A percentile compares a stretch with the other conserved stretches of the same genome.
phyloP scores from a whole-genome alignment of 2,329 filamentous ascomycete genomes.

The Xylaria sp. region DNA sequence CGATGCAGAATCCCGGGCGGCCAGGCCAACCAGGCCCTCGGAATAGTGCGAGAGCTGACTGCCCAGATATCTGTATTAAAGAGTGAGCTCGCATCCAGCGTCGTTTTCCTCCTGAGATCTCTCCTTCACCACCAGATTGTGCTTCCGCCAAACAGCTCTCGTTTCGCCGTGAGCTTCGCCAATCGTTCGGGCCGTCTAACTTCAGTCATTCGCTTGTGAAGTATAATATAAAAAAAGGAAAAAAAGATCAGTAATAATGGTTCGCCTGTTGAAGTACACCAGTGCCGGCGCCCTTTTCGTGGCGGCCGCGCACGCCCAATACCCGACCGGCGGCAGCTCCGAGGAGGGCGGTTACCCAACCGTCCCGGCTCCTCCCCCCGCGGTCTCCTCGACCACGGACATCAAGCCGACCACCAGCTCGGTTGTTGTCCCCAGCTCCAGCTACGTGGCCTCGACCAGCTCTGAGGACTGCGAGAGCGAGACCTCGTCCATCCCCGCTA shows the following conservation, averaged over 20 bases:
- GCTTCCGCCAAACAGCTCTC: constrained; percentile 15
- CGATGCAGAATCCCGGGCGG: constrained; percentile 12
- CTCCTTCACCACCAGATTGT: constrained; percentile 19
- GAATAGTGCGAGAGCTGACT: constrained; percentile 11
- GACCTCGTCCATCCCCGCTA: not conserved
- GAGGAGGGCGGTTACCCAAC: constrained; percentile 12
- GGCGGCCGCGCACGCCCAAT: constrained; percentile 32
- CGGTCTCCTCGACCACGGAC: not conserved
- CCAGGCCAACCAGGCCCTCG: constrained; percentile 17
- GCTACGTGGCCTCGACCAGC: constrained; percentile 5
- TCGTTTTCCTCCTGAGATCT: constrained; percentile 2
- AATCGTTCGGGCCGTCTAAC: constrained; percentile 29
- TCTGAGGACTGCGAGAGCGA: constrained; percentile 12
- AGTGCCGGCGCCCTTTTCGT: constrained; percentile 36
- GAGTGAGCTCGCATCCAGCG: constrained; percentile 8
- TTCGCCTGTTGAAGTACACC: constrained; percentile 37
- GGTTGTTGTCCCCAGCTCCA: not conserved
- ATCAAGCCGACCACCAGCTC: too few species aligned
- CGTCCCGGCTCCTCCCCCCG: not conserved
- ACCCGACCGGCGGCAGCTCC: constrained; percentile 14
- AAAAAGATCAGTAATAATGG: constrained; percentile 32
- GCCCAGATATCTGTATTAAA: constrained; percentile 13
- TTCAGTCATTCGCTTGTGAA: constrained; percentile 38
- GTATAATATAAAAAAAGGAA: not conserved
- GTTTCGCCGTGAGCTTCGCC: constrained; percentile 12